These are phyloP conservation scores for Cicer yamashitae DNA, from an alignment of 306 rosid genomes.

Conservation along the genomic window DNA sequence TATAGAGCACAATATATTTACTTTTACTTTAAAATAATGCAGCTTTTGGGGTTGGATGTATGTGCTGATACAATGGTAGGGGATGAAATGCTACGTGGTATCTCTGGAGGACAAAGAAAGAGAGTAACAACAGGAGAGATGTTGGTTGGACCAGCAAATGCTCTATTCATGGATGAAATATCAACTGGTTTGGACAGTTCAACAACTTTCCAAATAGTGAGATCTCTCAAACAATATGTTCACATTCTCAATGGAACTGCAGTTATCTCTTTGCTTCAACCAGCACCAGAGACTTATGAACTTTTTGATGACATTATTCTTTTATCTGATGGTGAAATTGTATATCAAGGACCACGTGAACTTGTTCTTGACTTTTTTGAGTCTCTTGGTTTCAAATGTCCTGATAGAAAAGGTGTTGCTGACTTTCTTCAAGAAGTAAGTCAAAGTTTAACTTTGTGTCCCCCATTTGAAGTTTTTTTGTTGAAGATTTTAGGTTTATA, in stretches of 20 bases:
- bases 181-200: conserved; percentile 65
- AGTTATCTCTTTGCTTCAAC: conserved; percentile 57
- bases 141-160: conserved; percentile 64
- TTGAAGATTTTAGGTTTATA: neutral
- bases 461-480: neutral
- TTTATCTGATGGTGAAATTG: conserved; percentile 56
- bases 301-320: conserved; percentile 62
- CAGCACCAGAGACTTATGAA: conserved; percentile 58
- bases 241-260: conserved; percentile 60
- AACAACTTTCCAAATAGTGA: conserved; percentile 64
- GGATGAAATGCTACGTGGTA: conserved; percentile 70
- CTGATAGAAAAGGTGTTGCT: conserved; percentile 60
- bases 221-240: conserved; percentile 49
- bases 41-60: conserved; percentile 78
- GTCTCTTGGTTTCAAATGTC: conserved; percentile 58
- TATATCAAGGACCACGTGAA: conserved; percentile 61
- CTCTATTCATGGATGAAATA: conserved; percentile 64
- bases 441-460: neutral
- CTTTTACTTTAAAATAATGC: conserved; percentile 10
- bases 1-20: no score
- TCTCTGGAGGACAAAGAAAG: conserved; percentile 86
- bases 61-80: conserved; percentile 68
- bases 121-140: conserved; percentile 75
- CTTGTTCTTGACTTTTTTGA: conserved; percentile 57
- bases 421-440: conserved; percentile 65